Percentiles rank a stretch among this genome's conserved stretches.
Evolutionary conservation across 331 rosid genomes (phyloP).

Genomic region (Pyrus hybrid): DNA sequence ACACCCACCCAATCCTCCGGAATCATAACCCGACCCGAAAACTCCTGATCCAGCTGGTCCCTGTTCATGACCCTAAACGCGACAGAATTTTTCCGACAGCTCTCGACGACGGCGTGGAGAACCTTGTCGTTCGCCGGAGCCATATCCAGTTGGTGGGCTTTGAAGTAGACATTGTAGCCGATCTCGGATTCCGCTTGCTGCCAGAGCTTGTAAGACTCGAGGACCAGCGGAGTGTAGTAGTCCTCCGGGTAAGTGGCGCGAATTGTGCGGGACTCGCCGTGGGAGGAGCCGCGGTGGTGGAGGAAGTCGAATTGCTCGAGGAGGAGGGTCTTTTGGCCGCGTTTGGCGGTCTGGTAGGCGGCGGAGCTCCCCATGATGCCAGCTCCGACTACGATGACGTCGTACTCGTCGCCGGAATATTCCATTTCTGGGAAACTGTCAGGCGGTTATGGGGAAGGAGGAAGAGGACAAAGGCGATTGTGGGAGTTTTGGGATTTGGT

Average conservation of each 20-base stretch:
- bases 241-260: constrained; percentile 63
- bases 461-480: background rate
- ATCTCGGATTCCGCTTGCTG: constrained; percentile 42
- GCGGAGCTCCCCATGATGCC: constrained; percentile 88
- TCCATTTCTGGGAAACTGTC: constrained; percentile 27
- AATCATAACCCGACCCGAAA: constrained; percentile 38
- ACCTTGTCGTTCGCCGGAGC: constrained; percentile 18
- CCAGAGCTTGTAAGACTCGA: constrained; percentile 74
- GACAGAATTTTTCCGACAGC: constrained; percentile 26
- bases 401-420: constrained; percentile 28
- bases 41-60: constrained; percentile 19
- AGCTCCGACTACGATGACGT: constrained; percentile 68
- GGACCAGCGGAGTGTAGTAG: constrained; percentile 46
- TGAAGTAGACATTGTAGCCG: constrained; percentile 63
- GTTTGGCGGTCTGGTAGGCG: constrained; percentile 58
- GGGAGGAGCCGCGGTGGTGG: constrained; percentile 96
- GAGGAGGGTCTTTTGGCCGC: constrained; percentile 46
- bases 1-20: constrained; percentile 64
- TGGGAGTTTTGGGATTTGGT: background rate
- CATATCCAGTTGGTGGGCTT: constrained; percentile 62
- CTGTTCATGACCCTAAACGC: constrained; percentile 27
- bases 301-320: constrained; percentile 86
- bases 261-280: constrained; percentile 94
- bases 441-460: background rate
- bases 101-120: constrained; percentile 26